These are phyloP conservation scores for Luzula sylvatica DNA, from an alignment of 176 grass and related monocot species.

Conservation along the genomic window DNA sequence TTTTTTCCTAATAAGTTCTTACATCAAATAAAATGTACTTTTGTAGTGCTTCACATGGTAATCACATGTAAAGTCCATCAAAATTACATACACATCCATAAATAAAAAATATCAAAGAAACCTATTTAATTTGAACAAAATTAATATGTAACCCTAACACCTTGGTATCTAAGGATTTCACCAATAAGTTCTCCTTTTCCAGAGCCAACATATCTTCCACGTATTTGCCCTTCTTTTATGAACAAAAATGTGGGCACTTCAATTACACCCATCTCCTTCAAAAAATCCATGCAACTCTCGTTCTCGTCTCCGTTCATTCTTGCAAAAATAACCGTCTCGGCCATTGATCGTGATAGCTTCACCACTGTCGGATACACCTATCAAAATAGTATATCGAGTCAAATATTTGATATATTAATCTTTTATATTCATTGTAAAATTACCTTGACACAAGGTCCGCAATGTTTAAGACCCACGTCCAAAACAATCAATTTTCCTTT, in stretches of 20 bases:
- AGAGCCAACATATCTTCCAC: conserved; percentile 77
- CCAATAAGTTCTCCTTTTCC: conserved; percentile 93
- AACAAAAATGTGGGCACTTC: conserved; percentile 97
- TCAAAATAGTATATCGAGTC: not conserved
- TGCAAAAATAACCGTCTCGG: conserved; percentile 61
- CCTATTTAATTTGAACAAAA: no score
- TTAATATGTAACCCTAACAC: no score
- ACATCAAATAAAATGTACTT: no score
- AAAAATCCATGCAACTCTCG: conserved; percentile 83
- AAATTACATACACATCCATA: not conserved
- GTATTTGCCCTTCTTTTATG: conserved; percentile 57
- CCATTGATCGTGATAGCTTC: conserved; percentile 69
- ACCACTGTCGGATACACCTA: conserved; percentile 81
- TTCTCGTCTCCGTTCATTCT: conserved; percentile 98
- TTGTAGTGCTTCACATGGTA: no score
- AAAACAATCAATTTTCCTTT: conserved; percentile 74
- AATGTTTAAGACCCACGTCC: conserved; percentile 89
- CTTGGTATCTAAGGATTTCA: conserved; percentile 13
- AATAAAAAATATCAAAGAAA: conserved; percentile 7
- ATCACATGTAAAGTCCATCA: not conserved
- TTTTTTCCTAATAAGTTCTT: no score
- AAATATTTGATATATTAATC: no score
- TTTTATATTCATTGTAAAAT: no score
- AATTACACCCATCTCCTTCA: conserved; percentile 71
- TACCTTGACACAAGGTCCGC: conserved; percentile 86